Conservation (phyloP, 345 rosid species). For the Brassica carinata region DNA sequence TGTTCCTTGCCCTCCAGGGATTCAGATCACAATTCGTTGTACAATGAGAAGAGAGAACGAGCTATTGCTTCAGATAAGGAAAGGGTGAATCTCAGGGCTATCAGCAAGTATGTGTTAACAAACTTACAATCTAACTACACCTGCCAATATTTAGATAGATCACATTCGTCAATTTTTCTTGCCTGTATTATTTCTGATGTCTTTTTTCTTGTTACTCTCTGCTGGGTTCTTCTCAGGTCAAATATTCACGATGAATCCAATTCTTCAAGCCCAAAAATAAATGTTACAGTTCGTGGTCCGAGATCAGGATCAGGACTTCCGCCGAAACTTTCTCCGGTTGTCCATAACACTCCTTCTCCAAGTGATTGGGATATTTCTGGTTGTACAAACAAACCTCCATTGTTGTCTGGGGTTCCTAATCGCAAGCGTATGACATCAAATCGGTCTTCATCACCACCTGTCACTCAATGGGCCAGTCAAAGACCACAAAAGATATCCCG, state of each 20-base stretch:
- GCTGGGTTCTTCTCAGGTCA: conserved; percentile 49
- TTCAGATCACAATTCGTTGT: conserved; percentile 57
- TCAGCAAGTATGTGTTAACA: conserved; percentile 65
- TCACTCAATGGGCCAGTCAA: conserved; percentile 86
- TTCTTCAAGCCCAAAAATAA: conserved; percentile 87
- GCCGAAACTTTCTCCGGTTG: conserved; percentile 72
- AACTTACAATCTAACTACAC: conserved; percentile 15
- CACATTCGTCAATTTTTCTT: conserved; percentile 3
- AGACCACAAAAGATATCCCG: conserved; percentile 89
- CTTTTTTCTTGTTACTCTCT: conserved; percentile 10
- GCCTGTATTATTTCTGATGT: neutral
- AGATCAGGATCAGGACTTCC: conserved; percentile 70
- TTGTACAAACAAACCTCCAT: conserved; percentile 76
- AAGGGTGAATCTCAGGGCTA: conserved; percentile 67
- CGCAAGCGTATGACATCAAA: conserved; percentile 77
- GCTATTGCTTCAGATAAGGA: conserved; percentile 75
- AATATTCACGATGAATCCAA: conserved; percentile 72
- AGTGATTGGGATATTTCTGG: conserved; percentile 86
- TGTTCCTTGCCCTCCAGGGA: conserved; percentile 67
- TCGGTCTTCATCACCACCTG: conserved; percentile 85
- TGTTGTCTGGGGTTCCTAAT: conserved; percentile 64
- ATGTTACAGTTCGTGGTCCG: conserved; percentile 69
- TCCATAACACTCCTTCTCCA: conserved; percentile 67
- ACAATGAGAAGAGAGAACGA: conserved; percentile 79
- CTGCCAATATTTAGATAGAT: conserved; percentile 10